Conservation (phyloP, 75 land plant genomes). For the Selaginella tamariscina region DNA sequence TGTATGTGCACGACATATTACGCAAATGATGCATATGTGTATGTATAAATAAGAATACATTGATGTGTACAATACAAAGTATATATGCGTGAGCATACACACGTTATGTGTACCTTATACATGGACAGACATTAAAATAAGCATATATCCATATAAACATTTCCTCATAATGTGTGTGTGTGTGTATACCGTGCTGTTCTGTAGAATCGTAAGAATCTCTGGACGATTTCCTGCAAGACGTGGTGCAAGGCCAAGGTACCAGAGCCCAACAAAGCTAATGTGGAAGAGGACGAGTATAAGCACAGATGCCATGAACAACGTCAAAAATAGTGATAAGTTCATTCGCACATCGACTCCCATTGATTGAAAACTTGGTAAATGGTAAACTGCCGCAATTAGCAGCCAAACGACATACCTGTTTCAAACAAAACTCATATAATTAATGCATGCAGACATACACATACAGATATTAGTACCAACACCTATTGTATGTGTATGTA, state of each 20-base stretch:
- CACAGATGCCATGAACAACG: constrained; percentile 72
- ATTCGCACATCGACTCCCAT: constrained; percentile 98
- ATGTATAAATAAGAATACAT: too few relatives aligned
- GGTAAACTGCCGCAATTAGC: constrained; percentile 74
- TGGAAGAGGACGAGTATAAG: constrained; percentile 71
- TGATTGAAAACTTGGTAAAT: constrained; percentile 94
- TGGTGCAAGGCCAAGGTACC: constrained; percentile 90
- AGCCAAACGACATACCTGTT: constrained; percentile 96
- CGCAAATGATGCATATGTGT: too few relatives aligned
- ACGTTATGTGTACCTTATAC: too few relatives aligned
- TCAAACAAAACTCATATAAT: constrained; percentile 3
- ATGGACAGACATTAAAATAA: too few relatives aligned
- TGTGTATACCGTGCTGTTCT: constrained; percentile 91
- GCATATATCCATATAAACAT: too few relatives aligned
- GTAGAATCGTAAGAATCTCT: constrained; percentile 70
- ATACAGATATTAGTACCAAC: not conserved
- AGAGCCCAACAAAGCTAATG: constrained; percentile 71
- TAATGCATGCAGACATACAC: too few relatives aligned
- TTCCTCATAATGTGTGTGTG: too few relatives aligned
- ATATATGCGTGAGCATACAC: too few relatives aligned
- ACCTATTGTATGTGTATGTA: not conserved
- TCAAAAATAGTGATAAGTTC: constrained; percentile 82
- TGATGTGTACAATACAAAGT: too few relatives aligned
- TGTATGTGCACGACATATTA: too few relatives aligned
- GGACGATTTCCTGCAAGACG: constrained; percentile 89